These are phyloP conservation scores for Phialophora verrucosa DNA, from an alignment of 2,329 filamentous ascomycete genomes.

Conservation along the genomic window DNA sequence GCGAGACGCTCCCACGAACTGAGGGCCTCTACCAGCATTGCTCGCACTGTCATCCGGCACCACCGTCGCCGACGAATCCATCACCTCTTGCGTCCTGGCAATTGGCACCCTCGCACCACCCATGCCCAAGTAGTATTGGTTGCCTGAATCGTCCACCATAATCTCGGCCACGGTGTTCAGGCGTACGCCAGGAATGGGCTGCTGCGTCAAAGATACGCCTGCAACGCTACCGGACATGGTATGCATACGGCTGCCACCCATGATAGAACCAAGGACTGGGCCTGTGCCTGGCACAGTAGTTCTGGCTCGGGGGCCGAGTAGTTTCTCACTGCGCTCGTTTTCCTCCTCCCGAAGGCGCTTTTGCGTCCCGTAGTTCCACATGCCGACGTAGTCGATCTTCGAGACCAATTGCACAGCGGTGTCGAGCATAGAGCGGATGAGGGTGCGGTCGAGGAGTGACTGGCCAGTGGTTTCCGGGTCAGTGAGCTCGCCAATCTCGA, in stretches of 20 bases:
- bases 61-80: slow-evolving; percentile 17
- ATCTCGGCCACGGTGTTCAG: slow-evolving; percentile 32
- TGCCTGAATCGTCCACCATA: slow-evolving; percentile 25
- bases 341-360: slow-evolving; percentile 21
- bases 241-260: not conserved
- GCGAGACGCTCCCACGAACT: not conserved
- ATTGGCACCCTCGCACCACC: slow-evolving; percentile 37
- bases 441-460: slow-evolving; percentile 37
- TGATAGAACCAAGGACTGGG: not conserved
- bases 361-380: slow-evolving; percentile 36
- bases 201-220: not conserved
- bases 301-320: slow-evolving; percentile 19
- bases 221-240: slow-evolving; percentile 6
- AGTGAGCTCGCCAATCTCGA: slow-evolving; percentile 46
- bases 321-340: slow-evolving; percentile 8
- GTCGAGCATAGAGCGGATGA: slow-evolving; percentile 41
- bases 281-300: slow-evolving; percentile 11
- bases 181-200: slow-evolving; percentile 32
- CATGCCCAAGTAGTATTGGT: slow-evolving; percentile 30
- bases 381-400: slow-evolving; percentile 48
- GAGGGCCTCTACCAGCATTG: slow-evolving; percentile 22
- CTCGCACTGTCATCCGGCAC: slow-evolving; percentile 40
- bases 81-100: slow-evolving; percentile 3
- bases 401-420: slow-evolving; percentile 45
- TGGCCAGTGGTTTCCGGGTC: slow-evolving; percentile 43